phyloP scores from a whole-genome alignment of 208 protist genomes.

The Herpetomonas samuelpessoai region DNA sequence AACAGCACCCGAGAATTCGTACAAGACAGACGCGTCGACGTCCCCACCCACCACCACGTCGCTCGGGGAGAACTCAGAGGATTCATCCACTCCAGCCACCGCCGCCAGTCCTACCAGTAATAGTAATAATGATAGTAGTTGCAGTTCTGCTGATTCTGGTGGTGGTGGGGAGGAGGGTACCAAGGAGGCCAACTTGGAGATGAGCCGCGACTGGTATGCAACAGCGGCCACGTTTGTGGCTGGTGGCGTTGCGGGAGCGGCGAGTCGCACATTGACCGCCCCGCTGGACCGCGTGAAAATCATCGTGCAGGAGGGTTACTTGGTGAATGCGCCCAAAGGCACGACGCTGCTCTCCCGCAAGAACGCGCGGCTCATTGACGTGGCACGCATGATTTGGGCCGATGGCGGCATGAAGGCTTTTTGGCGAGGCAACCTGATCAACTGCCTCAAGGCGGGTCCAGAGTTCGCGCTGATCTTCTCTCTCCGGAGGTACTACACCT shows the following conservation, averaged over 20 bases:
- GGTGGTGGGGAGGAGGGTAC: background rate
- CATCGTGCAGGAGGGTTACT: constrained; percentile 89
- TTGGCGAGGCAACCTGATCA: constrained; percentile 89
- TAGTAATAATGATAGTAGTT: too few species aligned
- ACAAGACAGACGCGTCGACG: too few species aligned
- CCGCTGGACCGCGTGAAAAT: constrained; percentile 92
- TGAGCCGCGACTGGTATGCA: constrained; percentile 78
- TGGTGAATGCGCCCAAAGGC: constrained; percentile 28
- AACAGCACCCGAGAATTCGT: too few species aligned
- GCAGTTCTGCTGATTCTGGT: too few species aligned
- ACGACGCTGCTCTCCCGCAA: constrained; percentile 21
- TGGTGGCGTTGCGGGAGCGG: constrained; percentile 78
- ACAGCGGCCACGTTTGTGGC: constrained; percentile 77
- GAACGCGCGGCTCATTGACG: constrained; percentile 55
- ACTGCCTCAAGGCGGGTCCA: constrained; percentile 89
- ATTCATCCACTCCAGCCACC: too few species aligned
- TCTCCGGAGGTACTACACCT: constrained; percentile 76
- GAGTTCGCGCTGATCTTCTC: constrained; percentile 90
- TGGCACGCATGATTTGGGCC: constrained; percentile 67
- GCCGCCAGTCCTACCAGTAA: too few species aligned
- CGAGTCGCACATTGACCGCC: constrained; percentile 84
- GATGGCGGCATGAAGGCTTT: constrained; percentile 79
- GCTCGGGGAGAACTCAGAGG: too few species aligned
- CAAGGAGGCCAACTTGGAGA: constrained; percentile 19
- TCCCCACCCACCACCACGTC: too few species aligned